phyloP scores from a whole-genome alignment of 2,329 filamentous ascomycete species.

The Penicillium sp. region DNA sequence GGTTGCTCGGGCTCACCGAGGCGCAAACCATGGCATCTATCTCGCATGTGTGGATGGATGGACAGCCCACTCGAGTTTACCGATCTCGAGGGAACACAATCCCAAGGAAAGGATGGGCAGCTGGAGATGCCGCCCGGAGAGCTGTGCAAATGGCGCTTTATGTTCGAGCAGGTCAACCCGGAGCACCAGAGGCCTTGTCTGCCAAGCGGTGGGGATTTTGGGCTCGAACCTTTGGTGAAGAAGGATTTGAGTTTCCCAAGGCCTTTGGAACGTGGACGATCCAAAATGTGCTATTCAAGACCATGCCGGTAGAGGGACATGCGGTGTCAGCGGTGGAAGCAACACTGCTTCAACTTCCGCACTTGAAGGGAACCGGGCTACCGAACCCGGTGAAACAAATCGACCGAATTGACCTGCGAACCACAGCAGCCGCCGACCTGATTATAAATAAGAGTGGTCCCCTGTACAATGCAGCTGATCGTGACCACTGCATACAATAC shows the following conservation, averaged over 20 bases:
- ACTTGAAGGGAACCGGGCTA: slow-evolving; percentile 13
- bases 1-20: slow-evolving; percentile 37
- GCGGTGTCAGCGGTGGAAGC: slow-evolving; percentile 36
- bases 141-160: slow-evolving; percentile 41
- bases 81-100: slow-evolving; percentile 35
- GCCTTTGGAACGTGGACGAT: slow-evolving; percentile 24
- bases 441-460: slow-evolving; percentile 36
- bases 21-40: slow-evolving; percentile 36
- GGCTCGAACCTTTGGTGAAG: slow-evolving; percentile 20
- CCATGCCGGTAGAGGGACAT: slow-evolving; percentile 36
- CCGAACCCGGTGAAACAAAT: slow-evolving; percentile 21
- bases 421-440: slow-evolving; percentile 27
- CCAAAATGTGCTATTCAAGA: slow-evolving; percentile 26
- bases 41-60: slow-evolving; percentile 44
- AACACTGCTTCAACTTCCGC: slow-evolving; percentile 18
- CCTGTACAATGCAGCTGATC: slow-evolving; percentile 33
- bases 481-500: slow-evolving; percentile 40
- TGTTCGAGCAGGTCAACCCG: slow-evolving; percentile 27
- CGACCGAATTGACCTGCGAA: slow-evolving; percentile 28
- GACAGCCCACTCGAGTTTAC: slow-evolving; percentile 36
- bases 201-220: slow-evolving; percentile 39
- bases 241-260: slow-evolving; percentile 17
- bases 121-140: slow-evolving; percentile 41
- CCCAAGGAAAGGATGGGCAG: slow-evolving; percentile 46
- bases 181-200: slow-evolving; percentile 31